Evolutionary conservation across 1,284 basidiomycete genomes (phyloP).

Genomic region (Laetiporus sulphureus): DNA sequence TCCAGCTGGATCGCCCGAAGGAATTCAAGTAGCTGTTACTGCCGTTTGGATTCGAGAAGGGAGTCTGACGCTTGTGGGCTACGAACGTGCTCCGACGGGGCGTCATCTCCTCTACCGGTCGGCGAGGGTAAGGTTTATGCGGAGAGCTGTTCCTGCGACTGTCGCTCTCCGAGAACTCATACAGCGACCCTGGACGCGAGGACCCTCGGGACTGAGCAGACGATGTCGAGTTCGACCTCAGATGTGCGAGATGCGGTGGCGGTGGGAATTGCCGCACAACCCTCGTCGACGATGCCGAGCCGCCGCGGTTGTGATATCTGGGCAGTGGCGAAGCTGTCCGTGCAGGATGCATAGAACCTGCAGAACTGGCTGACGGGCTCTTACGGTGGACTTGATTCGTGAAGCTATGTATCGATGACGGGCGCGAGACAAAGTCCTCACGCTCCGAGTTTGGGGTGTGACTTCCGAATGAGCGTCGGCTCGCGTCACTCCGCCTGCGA

Average conservation of each 20-base stretch:
- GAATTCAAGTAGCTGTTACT: conserved; percentile 33
- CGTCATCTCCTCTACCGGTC: conserved; percentile 44
- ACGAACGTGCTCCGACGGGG: conserved; percentile 54
- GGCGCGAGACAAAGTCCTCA: conserved; percentile 66
- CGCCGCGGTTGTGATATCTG: conserved; percentile 59
- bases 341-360: conserved; percentile 51
- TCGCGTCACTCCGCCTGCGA: conserved; percentile 38
- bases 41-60: conserved; percentile 53
- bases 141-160: conserved; percentile 46
- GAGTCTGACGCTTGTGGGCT: conserved; percentile 66
- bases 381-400: conserved; percentile 56
- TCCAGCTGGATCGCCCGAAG: conserved; percentile 72
- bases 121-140: conserved; percentile 34
- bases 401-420: conserved; percentile 69
- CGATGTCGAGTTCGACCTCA: conserved; percentile 65
- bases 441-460: conserved; percentile 76
- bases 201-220: conserved; percentile 66
- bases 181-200: conserved; percentile 67
- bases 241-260: conserved; percentile 39
- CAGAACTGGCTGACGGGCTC: conserved; percentile 69
- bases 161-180: conserved; percentile 68
- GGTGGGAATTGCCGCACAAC: conserved; percentile 61
- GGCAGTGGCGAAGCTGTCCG: conserved; percentile 62
- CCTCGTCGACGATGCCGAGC: conserved; percentile 70
- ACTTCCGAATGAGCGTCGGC: conserved; percentile 59